These are phyloP conservation scores for Urtica urens DNA, from an alignment of 306 rosid species.

Conservation along the genomic window DNA sequence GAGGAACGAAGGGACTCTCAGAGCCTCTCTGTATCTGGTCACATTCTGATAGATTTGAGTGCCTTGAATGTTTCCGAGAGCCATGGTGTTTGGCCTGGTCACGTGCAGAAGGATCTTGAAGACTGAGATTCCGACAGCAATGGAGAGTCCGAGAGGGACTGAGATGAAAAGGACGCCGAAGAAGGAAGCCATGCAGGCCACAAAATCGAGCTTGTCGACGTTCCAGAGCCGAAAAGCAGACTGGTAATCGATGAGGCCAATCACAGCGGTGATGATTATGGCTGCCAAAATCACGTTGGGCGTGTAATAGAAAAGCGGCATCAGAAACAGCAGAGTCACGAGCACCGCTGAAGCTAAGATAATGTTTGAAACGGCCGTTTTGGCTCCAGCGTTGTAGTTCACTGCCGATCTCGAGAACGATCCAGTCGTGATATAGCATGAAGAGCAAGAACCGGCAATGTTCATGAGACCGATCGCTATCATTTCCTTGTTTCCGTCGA, in stretches of 20 bases:
- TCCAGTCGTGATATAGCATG: conserved; percentile 89
- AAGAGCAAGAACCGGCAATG: conserved; percentile 75
- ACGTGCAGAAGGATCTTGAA: conserved; percentile 5
- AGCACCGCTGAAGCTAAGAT: conserved; percentile 66
- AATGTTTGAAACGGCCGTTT: conserved; percentile 52
- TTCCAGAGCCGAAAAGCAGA: conserved; percentile 66
- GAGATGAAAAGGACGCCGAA: conserved; percentile 64
- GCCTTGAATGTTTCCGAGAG: conserved; percentile 7
- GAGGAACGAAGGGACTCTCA: conserved; percentile 4
- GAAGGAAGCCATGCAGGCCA: conserved; percentile 59
- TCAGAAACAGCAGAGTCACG: conserved; percentile 45
- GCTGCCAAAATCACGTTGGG: conserved; percentile 73
- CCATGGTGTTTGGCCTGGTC: conserved; percentile 10
- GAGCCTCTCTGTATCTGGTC: neutral
- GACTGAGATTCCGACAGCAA: conserved; percentile 23
- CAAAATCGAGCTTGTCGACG: conserved; percentile 65
- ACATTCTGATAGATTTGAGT: conserved; percentile 9
- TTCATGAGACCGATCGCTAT: conserved; percentile 66
- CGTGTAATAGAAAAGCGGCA: conserved; percentile 63
- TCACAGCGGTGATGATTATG: conserved; percentile 65
- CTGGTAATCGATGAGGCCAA: conserved; percentile 50
- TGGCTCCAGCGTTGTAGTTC: conserved; percentile 67
- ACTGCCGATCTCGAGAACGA: conserved; percentile 75
- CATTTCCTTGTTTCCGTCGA: conserved; percentile 89
- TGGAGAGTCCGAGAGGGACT: conserved; percentile 62